These are phyloP conservation scores for Thermothielavioides terrestris DNA, from an alignment of 495 filamentous ascomycete genomes.

Conservation along the genomic window DNA sequence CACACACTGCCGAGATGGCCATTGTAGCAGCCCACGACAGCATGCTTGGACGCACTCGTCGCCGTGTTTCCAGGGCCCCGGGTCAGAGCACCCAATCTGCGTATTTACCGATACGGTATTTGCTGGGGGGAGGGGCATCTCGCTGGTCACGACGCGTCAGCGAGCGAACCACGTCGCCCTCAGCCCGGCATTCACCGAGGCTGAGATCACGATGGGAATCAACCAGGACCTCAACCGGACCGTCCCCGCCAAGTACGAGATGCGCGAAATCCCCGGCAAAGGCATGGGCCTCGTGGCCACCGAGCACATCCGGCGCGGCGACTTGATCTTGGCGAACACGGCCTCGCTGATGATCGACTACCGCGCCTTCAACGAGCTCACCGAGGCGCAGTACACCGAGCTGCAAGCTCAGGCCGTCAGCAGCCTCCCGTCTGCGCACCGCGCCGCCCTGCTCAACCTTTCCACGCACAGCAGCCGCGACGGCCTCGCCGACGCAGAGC, in stretches of 20 bases:
- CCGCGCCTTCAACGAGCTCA: conserved; percentile 22
- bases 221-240: conserved; percentile 20
- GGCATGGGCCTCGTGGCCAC: conserved; percentile 28
- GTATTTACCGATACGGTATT: conserved; percentile 26
- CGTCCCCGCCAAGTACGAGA: conserved; percentile 16
- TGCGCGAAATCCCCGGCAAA: conserved; percentile 27
- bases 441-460: conserved; percentile 18
- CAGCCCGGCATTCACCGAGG: conserved; percentile 18
- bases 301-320: conserved; percentile 20
- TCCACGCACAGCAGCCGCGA: conserved; percentile 19
- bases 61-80: conserved; percentile 20
- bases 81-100: conserved; percentile 15
- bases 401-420: conserved; percentile 22
- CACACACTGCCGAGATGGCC: conserved; percentile 6
- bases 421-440: conserved; percentile 20
- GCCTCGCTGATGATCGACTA: conserved; percentile 30
- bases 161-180: conserved; percentile 20
- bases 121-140: conserved; percentile 24
- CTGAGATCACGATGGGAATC: conserved; percentile 10
- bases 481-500: conserved; percentile 4
- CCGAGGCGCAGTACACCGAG: conserved; percentile 12
- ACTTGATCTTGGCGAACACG: conserved; percentile 29
- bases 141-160: conserved; percentile 21
- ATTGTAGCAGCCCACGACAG: conserved; percentile 1
- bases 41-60: conserved; percentile 22